Conservation (phyloP, 2,329 filamentous ascomycete species). For the Aspergillus texensis region DNA sequence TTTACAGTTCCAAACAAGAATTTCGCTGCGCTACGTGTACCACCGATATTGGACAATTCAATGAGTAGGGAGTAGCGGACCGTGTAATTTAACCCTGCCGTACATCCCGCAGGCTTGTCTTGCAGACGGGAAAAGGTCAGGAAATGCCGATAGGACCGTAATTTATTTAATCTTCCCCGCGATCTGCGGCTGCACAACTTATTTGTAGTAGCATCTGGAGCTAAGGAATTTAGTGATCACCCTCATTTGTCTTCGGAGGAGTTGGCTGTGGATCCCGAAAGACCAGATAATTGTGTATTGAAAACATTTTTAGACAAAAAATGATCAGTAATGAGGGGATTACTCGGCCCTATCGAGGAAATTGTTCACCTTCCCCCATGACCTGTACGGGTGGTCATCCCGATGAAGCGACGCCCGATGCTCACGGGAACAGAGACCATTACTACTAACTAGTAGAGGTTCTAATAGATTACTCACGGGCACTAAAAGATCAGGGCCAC, state of each 20-base stretch:
- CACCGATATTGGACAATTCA: not conserved
- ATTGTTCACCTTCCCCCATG: not conserved
- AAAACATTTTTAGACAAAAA: too few species aligned
- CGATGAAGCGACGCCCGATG: not conserved
- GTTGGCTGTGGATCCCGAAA: not conserved
- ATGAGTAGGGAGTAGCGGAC: not conserved
- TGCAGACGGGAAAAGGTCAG: not conserved
- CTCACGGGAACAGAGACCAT: not conserved
- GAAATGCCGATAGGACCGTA: not conserved
- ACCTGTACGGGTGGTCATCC: not conserved
- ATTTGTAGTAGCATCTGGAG: not conserved
- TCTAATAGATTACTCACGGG: not conserved
- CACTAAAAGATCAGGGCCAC: not conserved
- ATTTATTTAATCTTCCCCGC: not conserved
- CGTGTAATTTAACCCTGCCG: not conserved
- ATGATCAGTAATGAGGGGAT: too few species aligned
- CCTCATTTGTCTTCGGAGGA: not conserved
- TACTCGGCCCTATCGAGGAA: too few species aligned
- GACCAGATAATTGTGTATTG: not conserved
- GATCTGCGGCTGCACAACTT: constrained; percentile 1
- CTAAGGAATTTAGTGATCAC: not conserved
- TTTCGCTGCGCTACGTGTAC: not conserved
- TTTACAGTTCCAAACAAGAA: not conserved
- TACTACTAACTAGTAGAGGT: not conserved
- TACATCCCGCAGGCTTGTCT: not conserved